These are phyloP conservation scores for Lentithecium fluviatile DNA, from an alignment of 495 filamentous ascomycete genomes.

Conservation along the genomic window DNA sequence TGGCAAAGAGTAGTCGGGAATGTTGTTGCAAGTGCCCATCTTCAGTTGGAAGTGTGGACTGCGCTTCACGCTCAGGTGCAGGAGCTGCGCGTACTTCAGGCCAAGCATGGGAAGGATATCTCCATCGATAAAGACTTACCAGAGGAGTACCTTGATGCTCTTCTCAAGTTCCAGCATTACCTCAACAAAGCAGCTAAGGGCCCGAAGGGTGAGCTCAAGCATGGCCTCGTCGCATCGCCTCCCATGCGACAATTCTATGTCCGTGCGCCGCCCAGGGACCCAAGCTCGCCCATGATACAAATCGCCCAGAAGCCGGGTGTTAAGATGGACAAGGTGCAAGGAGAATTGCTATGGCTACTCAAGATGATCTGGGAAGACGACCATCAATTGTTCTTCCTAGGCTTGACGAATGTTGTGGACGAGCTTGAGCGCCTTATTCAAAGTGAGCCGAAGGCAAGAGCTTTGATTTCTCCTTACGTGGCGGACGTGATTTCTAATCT, in stretches of 20 bases:
- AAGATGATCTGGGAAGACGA: conserved; percentile 35
- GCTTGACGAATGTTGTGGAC: conserved; percentile 46
- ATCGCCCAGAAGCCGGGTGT: neutral
- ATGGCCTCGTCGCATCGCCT: conserved; percentile 38
- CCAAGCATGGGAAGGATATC: conserved; percentile 39
- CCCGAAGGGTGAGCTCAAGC: conserved; percentile 34
- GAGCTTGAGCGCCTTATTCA: conserved; percentile 49
- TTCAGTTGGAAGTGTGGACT: conserved; percentile 36
- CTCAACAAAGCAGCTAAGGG: conserved; percentile 38
- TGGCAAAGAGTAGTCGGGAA: conserved; percentile 42
- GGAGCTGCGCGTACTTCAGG: conserved; percentile 36
- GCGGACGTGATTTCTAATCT: conserved; percentile 46
- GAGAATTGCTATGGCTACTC: conserved; percentile 44
- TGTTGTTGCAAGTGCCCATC: conserved; percentile 37
- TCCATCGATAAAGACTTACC: conserved; percentile 41
- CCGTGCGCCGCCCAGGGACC: conserved; percentile 5
- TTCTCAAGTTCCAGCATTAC: conserved; percentile 42
- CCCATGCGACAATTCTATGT: conserved; percentile 41
- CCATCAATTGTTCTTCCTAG: conserved; percentile 35
- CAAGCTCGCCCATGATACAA: conserved; percentile 16
- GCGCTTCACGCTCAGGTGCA: conserved; percentile 38
- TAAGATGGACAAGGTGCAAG: conserved; percentile 17
- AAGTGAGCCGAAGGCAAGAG: conserved; percentile 39
- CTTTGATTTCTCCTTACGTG: conserved; percentile 46
- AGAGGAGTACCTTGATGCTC: conserved; percentile 40